phyloP scores from a whole-genome alignment of 2,329 filamentous ascomycete genomes.

The Sordariomycetes sp. region DNA sequence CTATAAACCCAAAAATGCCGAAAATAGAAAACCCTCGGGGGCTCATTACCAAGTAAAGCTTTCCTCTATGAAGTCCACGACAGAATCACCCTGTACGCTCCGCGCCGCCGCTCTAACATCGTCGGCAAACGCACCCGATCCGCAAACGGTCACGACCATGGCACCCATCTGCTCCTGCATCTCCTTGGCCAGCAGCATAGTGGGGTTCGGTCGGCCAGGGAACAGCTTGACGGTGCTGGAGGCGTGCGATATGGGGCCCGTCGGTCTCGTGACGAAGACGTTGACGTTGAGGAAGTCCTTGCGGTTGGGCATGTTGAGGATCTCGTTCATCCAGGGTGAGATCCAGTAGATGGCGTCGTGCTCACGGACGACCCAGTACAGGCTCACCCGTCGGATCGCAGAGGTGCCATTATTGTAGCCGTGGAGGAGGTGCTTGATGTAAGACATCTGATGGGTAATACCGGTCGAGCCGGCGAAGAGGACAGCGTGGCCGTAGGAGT shows the following conservation, averaged over 20 bases:
- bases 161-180: constrained; percentile 75
- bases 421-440: constrained; percentile 67
- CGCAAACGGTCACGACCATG: constrained; percentile 79
- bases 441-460: constrained; percentile 91
- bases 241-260: constrained; percentile 68
- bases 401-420: constrained; percentile 62
- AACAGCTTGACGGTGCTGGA: constrained; percentile 79
- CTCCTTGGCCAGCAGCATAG: constrained; percentile 71
- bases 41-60: constrained; percentile 54
- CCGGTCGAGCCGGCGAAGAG: constrained; percentile 89
- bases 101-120: constrained; percentile 65
- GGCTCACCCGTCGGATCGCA: constrained; percentile 70
- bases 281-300: constrained; percentile 78
- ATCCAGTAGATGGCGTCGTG: constrained; percentile 90
- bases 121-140: constrained; percentile 65
- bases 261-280: constrained; percentile 83
- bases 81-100: constrained; percentile 49
- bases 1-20: not conserved
- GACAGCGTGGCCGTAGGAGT: constrained; percentile 86
- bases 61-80: constrained; percentile 70
- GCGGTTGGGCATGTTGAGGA: constrained; percentile 71
- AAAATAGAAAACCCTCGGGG: not conserved
- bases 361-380: constrained; percentile 90
- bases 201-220: constrained; percentile 77
- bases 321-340: constrained; percentile 67